phyloP scores from a whole-genome alignment of 306 rosid species.

The Vigna angularis region DNA sequence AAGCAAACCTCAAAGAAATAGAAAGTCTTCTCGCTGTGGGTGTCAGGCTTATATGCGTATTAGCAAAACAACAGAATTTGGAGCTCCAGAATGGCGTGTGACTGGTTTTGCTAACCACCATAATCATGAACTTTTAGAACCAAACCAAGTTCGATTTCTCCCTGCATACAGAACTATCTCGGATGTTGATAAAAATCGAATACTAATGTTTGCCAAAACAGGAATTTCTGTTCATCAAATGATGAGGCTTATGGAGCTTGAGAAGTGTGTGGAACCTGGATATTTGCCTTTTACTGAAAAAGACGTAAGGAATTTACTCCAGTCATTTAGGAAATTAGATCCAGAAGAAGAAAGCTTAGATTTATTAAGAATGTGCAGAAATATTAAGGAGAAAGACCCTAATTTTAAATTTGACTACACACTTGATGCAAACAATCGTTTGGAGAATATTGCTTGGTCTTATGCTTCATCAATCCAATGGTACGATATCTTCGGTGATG shows the following conservation, averaged over 20 bases:
- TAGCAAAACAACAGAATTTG: conserved; percentile 86
- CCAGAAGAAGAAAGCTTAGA: conserved; percentile 90
- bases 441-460: conserved; percentile 95
- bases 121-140: conserved; percentile 91
- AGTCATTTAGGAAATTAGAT: conserved; percentile 87
- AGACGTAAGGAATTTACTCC: conserved; percentile 93
- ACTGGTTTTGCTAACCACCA: conserved; percentile 95
- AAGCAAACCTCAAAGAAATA: conserved; percentile 88
- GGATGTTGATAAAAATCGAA: conserved; percentile 82
- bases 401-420: conserved; percentile 89
- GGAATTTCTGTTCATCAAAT: conserved; percentile 98
- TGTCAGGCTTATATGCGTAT: conserved; percentile 95
- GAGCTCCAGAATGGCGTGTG: conserved; percentile 90
- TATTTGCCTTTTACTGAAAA: conserved; percentile 94
- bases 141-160: conserved; percentile 97
- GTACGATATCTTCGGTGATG: conserved; percentile 89
- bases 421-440: conserved; percentile 71
- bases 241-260: conserved; percentile 98
- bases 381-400: conserved; percentile 86
- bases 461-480: conserved; percentile 88
- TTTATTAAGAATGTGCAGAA: conserved; percentile 88
- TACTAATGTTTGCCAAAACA: conserved; percentile 93
- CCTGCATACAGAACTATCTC: conserved; percentile 96
- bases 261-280: conserved; percentile 93
- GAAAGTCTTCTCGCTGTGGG: conserved; percentile 95